phyloP scores from a whole-genome alignment of 1,284 basidiomycete genomes.

The Anthracocystis setariae region DNA sequence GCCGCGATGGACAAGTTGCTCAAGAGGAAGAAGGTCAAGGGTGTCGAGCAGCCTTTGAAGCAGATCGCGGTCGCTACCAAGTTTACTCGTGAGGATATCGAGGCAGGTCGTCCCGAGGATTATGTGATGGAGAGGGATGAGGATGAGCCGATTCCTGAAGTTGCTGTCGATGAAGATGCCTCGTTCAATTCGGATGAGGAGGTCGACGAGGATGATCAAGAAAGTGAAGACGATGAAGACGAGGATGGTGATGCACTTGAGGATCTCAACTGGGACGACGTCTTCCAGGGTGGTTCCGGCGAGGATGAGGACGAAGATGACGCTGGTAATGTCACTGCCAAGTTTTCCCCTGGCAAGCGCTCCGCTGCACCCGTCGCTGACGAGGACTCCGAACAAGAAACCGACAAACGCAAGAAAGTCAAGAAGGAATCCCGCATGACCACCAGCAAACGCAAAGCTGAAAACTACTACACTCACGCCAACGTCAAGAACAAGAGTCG shows the following conservation, averaged over 20 bases:
- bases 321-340: constrained; percentile 63
- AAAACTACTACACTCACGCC: constrained; percentile 81
- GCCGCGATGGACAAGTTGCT: constrained; percentile 38
- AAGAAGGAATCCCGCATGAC: constrained; percentile 62
- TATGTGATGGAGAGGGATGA: constrained; percentile 64
- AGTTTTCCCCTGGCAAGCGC: constrained; percentile 47
- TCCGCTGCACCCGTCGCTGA: constrained; percentile 44
- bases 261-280: constrained; percentile 84
- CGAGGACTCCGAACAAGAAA: constrained; percentile 52
- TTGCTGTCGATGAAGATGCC: constrained; percentile 49
- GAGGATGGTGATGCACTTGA: constrained; percentile 66
- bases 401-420: constrained; percentile 38
- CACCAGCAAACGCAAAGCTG: constrained; percentile 77
- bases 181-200: constrained; percentile 52
- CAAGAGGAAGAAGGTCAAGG: constrained; percentile 70
- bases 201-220: constrained; percentile 55
- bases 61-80: constrained; percentile 73
- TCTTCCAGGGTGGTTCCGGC: constrained; percentile 72
- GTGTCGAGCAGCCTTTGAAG: constrained; percentile 72
- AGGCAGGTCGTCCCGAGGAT: constrained; percentile 63
- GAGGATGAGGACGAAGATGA: constrained; percentile 25
- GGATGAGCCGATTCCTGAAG: constrained; percentile 49
- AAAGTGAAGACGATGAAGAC: constrained; percentile 64
- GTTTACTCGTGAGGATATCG: constrained; percentile 69
- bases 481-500: constrained; percentile 68